Evolutionary conservation across 129 eudicot genomes (phyloP).

Genomic region (Flaveria bidentis): DNA sequence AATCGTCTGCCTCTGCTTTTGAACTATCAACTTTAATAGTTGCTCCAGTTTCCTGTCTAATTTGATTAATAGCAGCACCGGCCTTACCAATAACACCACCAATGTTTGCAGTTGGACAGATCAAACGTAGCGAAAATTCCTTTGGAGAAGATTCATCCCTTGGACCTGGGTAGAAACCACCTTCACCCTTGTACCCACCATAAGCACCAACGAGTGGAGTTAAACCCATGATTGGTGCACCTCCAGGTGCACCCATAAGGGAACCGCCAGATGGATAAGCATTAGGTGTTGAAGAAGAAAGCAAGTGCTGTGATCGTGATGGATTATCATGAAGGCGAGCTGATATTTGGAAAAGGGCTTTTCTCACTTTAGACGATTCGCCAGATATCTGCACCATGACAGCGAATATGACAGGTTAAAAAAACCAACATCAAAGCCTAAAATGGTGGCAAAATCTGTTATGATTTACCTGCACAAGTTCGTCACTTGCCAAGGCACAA

Average conservation of each 20-base stretch:
- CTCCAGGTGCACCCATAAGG: conserved; percentile 56
- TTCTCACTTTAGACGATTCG: conserved; percentile 75
- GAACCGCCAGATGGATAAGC: conserved; percentile 61
- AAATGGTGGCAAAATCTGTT: neutral
- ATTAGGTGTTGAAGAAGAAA: conserved; percentile 57
- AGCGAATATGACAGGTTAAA: neutral
- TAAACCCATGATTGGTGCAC: conserved; percentile 76
- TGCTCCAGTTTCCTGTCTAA: conserved; percentile 92
- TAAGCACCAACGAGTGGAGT: conserved; percentile 65
- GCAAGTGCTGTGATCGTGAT: conserved; percentile 81
- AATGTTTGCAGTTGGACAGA: conserved; percentile 85
- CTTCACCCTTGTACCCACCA: conserved; percentile 90
- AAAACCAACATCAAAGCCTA: neutral
- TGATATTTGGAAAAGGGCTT: conserved; percentile 79
- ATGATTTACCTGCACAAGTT: conserved; percentile 80
- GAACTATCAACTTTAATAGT: conserved; percentile 85
- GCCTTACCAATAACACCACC: conserved; percentile 97
- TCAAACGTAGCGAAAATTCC: conserved; percentile 81
- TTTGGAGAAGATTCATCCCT: conserved; percentile 66
- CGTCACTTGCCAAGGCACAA: conserved; percentile 89
- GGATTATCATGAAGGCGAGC: conserved; percentile 91
- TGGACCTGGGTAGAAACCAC: conserved; percentile 65
- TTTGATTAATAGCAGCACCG: conserved; percentile 86
- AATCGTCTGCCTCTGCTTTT: conserved; percentile 76
- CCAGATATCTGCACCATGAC: conserved; percentile 68